Evolutionary conservation across 352 stramenopile genomes (phyloP).

Genomic region (Pythium aristosporum): DNA sequence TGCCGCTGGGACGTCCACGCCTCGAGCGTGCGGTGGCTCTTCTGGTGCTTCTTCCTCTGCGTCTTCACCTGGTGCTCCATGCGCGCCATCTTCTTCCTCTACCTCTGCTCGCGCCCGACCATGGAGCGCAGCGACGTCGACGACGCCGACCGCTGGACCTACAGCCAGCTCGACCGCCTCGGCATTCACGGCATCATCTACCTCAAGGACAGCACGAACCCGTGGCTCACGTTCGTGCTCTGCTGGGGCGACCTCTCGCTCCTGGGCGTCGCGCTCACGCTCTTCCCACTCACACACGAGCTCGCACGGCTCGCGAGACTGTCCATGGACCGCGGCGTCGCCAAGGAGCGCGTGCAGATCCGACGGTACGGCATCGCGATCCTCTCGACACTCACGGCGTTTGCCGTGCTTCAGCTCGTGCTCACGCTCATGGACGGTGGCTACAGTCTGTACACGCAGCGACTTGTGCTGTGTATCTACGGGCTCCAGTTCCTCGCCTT

Average conservation of each 20-base stretch:
- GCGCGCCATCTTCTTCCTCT: constrained; percentile 48
- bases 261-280: constrained; percentile 50
- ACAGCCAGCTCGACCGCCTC: constrained; percentile 44
- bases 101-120: constrained; percentile 9
- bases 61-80: constrained; percentile 43
- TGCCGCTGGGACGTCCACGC: constrained; percentile 25
- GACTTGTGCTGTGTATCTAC: constrained; percentile 42
- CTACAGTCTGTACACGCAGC: constrained; percentile 53
- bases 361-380: constrained; percentile 34
- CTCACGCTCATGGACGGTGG: constrained; percentile 34
- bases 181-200: constrained; percentile 41
- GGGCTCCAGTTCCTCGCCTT: constrained; percentile 52
- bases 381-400: constrained; percentile 31
- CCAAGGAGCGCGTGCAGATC: constrained; percentile 47
- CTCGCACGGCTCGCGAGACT: constrained; percentile 53
- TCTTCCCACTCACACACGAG: constrained; percentile 64
- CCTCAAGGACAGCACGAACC: constrained; percentile 20
- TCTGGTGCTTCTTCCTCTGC: constrained; percentile 60
- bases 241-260: constrained; percentile 51
- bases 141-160: not conserved
- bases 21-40: constrained; percentile 59
- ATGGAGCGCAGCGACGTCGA: constrained; percentile 14
- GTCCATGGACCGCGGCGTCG: constrained; percentile 58
- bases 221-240: constrained; percentile 36
- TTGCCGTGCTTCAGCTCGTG: constrained; percentile 29